phyloP scores from a whole-genome alignment of 768 basidiomycete genomes.

The Lactarius hatsudake region DNA sequence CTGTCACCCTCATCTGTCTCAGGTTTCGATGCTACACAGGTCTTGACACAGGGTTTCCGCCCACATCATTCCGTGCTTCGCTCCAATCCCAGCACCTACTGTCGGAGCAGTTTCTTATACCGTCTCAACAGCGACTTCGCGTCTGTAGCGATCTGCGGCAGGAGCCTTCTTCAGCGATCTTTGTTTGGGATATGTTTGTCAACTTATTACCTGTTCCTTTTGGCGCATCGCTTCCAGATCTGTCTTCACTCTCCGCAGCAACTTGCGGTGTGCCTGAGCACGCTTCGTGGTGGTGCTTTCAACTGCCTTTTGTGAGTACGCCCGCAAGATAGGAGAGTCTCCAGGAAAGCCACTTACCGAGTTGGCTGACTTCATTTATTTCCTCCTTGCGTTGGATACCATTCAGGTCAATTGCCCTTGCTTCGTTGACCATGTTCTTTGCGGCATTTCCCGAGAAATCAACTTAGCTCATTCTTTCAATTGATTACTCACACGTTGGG shows the following conservation, averaged over 20 bases:
- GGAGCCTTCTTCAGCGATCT: not conserved
- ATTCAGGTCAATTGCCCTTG: slow-evolving; percentile 14
- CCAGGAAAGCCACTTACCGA: slow-evolving; percentile 11
- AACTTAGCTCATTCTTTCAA: not conserved
- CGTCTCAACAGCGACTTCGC: slow-evolving; percentile 16
- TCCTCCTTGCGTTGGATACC: slow-evolving; percentile 14
- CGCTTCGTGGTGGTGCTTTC: slow-evolving; percentile 9
- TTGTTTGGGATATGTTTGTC: not conserved
- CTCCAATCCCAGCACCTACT: not conserved
- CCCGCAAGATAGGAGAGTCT: not conserved
- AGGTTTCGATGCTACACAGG: not conserved
- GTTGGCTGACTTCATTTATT: slow-evolving; percentile 20
- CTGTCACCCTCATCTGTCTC: slow-evolving; percentile 4
- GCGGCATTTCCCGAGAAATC: not conserved
- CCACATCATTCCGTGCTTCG: not conserved
- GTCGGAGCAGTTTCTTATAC: slow-evolving; percentile 20
- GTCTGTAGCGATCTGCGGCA: slow-evolving; percentile 15
- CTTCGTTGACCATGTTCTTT: slow-evolving; percentile 14
- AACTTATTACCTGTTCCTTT: slow-evolving; percentile 20
- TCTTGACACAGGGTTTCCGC: not conserved
- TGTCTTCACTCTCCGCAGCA: slow-evolving; percentile 20
- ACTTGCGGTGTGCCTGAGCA: slow-evolving; percentile 11
- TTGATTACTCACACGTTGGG: slow-evolving; percentile 14
- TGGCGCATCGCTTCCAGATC: slow-evolving; percentile 11
- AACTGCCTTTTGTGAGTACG: slow-evolving; percentile 11